Conservation (phyloP, 225 moss, liverwort and hornwort species). For the Sphagnum contortum region DNA sequence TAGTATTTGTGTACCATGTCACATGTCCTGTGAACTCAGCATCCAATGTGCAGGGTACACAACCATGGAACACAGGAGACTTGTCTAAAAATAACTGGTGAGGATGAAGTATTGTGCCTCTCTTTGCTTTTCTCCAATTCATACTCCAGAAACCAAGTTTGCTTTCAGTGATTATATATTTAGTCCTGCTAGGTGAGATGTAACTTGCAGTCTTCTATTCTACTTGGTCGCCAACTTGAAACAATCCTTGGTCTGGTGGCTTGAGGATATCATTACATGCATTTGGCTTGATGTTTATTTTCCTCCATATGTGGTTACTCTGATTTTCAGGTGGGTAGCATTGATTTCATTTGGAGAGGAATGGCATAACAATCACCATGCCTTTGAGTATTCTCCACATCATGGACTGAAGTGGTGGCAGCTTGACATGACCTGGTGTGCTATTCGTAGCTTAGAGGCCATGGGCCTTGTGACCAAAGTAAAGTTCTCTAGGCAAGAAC, state of each 20-base stretch:
- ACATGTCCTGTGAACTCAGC: slow-evolving; percentile 97
- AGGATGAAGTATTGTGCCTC: slow-evolving; percentile 2
- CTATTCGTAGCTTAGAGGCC: slow-evolving; percentile 52
- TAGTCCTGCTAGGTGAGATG: too few species aligned
- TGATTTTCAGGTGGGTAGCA: slow-evolving; percentile 77
- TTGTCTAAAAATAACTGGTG: slow-evolving; percentile 94
- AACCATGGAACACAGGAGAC: slow-evolving; percentile 92
- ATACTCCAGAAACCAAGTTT: not conserved
- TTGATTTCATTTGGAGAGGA: slow-evolving; percentile 94
- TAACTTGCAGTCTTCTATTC: too few species aligned
- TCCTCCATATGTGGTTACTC: too few species aligned
- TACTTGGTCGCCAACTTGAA: too few species aligned
- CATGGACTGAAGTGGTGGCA: slow-evolving; percentile 99
- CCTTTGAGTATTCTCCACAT: slow-evolving; percentile 89
- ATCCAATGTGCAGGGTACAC: slow-evolving; percentile 87
- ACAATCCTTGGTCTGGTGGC: too few species aligned
- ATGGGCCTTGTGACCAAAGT: slow-evolving; percentile 90
- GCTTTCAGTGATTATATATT: not conserved
- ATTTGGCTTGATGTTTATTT: too few species aligned
- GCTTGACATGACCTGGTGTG: slow-evolving; percentile 88
- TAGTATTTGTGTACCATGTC: slow-evolving; percentile 95
- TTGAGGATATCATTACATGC: too few species aligned
- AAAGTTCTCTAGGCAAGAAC: slow-evolving; percentile 70
- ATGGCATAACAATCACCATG: slow-evolving; percentile 98
- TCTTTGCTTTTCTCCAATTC: too few species aligned